Evolutionary conservation across 352 stramenopile species (phyloP), one percentile per base, ranked within the genome.

Genomic region (Globisporangium nodosum): DNA sequence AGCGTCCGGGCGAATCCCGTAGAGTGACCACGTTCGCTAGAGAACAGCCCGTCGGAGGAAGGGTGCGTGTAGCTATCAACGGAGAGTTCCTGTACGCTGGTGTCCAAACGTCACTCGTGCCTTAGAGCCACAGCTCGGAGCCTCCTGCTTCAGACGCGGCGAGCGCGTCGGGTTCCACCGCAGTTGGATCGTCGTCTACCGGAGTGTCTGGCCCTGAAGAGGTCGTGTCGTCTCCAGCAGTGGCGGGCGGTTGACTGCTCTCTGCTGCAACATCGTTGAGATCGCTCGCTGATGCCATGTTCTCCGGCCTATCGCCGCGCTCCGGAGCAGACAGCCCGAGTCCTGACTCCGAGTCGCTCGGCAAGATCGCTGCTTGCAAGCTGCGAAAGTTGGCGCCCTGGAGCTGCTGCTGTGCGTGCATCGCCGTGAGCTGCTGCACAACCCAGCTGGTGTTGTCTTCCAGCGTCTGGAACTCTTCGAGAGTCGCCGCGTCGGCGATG

Each of bases 1-100:
- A n/a, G 65, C 61, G 27, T 81, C 70, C 9, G 70, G 73, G 3
- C 53, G 65, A 11, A 70, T 78, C 18, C 35, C 53, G 47, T 81
- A 53, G 16, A 15, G 13, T 9, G 35, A 4, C 2, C 5, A n/a
- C 21, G 7, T 20, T n/a, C 47, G 1, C 20, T 27, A 53, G 35
- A 15, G 15, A 8, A n/a, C 1, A 15, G 18, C 27, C 27, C 6
- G 6, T 24, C 11, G 45, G 6, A 37, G 33, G 0, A 37, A 9
- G 5, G 33, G 33, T 12, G 40, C 40, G 40, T 35, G 47, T 37
- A n/a, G 47, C 24, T 9, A 21, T 46, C 18, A 16, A 48, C 24
- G 24, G 42, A 6, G 16, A 48, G 18, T 48, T 21, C 42, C 42
- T 48, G 42, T 48, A 48, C 42, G 18, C 42, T 12, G 5, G 15